Evolutionary conservation across 768 basidiomycete species (phyloP).

Genomic region (Pisolithus sp.): DNA sequence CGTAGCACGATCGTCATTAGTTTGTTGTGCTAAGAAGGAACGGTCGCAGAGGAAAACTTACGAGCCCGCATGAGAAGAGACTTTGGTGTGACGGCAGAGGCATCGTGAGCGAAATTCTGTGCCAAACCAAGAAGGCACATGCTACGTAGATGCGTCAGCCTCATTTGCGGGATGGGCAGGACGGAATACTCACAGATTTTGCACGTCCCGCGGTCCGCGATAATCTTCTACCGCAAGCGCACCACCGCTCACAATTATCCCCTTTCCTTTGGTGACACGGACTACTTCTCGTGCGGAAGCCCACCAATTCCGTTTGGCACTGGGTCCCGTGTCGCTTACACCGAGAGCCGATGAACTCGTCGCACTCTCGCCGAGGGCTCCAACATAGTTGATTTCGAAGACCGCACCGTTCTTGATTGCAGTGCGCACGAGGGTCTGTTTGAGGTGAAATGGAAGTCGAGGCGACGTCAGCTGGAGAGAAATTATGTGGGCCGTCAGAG

Average conservation of each 20-base stretch:
- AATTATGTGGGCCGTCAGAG: slow-evolving; percentile 75
- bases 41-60: slow-evolving; percentile 31
- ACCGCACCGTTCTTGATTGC: slow-evolving; percentile 78
- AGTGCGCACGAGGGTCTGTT: slow-evolving; percentile 75
- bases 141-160: slow-evolving; percentile 28
- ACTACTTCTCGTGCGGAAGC: slow-evolving; percentile 68
- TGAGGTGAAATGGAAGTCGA: slow-evolving; percentile 73
- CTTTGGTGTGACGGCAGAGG: slow-evolving; percentile 54
- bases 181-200: slow-evolving; percentile 55
- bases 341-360: slow-evolving; percentile 37
- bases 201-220: slow-evolving; percentile 66
- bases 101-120: slow-evolving; percentile 61
- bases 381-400: slow-evolving; percentile 76
- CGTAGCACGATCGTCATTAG: background rate
- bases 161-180: background rate
- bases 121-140: slow-evolving; percentile 61
- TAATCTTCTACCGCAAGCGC: slow-evolving; percentile 55
- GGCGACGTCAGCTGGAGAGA: slow-evolving; percentile 72
- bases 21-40: background rate
- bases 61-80: slow-evolving; percentile 68
- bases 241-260: slow-evolving; percentile 66
- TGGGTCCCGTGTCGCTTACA: slow-evolving; percentile 45
- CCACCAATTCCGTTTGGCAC: slow-evolving; percentile 80
- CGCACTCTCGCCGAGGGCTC: slow-evolving; percentile 60
- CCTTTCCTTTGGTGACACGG: slow-evolving; percentile 76